Base-by-base conservation (phyloP, 2,329 filamentous ascomycete species). In the Paecilomyces niveus region DNA sequence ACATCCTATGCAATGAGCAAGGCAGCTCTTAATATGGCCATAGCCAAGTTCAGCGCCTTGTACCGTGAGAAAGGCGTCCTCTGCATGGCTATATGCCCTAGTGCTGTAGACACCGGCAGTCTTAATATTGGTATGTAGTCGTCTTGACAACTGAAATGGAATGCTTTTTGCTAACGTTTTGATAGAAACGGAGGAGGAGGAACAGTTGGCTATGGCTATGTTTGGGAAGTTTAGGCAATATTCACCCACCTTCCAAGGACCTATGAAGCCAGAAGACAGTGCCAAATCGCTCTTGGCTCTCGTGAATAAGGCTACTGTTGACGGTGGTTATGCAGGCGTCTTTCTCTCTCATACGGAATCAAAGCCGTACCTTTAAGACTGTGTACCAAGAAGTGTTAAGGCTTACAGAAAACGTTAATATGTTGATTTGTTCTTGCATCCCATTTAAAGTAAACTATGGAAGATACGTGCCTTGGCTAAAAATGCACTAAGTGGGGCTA, bases 21-120 rank as follows among this genome's bases (percentile, higher is more conserved):
- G 66, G 81, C 76, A 0, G 84, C 79, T 0, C n/a, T 81, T 50
- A 85, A 86, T 62, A 68, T 79, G 15, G 72, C 77, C 1, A 70
- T 82, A 1, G 79, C 79, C 61, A 85, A 85, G 68, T 85, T 77
- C 65, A 77, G 72, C 57, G 77, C 76, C 1, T 71, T 80, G 61
- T 81, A 81, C 60, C 73, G 70, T 52, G 71, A 76, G 29, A 71
- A 84, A 0, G 82, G 80, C 0, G 73, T 86, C 0, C 64, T 84
- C 0, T 81, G 84, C 66, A 61, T 86, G 59, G 71, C 70, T 7
- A 67, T 86, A 9, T 78, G 74, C n/a, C 83, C 83, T 0, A 83
- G 83, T 0, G 13, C 81, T 0, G 81, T 85, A 0, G 76, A 79
- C 0, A 76, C 74, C 0, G 78, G 76, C 1, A 66, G 70, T 65